Evolutionary conservation across 2,329 filamentous ascomycete genomes (phyloP), one percentile per base, ranked within the genome.

Genomic region (Fusarium devonianum): DNA sequence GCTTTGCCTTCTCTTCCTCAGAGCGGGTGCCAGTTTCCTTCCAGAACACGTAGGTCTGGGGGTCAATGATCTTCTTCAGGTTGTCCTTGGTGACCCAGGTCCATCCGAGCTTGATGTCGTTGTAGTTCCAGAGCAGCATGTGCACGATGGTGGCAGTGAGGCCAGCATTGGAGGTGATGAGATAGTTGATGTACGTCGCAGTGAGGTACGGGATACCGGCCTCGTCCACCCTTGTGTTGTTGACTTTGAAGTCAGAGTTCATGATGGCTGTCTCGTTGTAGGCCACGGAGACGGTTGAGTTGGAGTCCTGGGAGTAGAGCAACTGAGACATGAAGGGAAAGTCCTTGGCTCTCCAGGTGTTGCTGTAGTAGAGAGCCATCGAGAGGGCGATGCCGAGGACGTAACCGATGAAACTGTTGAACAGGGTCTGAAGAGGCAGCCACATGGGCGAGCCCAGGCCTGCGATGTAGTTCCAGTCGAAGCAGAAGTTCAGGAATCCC

Each of bases 361-460:
- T 58, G 4, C 54, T 12, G 11, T 58, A 58, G 26, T 58, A 58
- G 6, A 58, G 42, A 1, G 66, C 70, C 36, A 70, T 62, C 25
- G 70, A 75, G 2, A 77, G 49, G 2, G 68, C 35, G 17, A 74
- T 67, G 42, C 73, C 72, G 0, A 64, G 53, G 1, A 72, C 5
- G 40, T 72, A 72, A 2, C 75, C 75, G 28, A 75, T 64, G 14
- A 69, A 58, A 3, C 63, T 67, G 63, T 76, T 78, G 21, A 69
- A 60, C 5, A 73, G 56, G 0, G 70, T 75, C 16, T 71, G 58
- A 1, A 75, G 61, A 0, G 73, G 75, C 39, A 70, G 62, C 61
- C 67, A 75, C 7, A 78, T 60, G 0, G 72, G 71, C 5, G 60
- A 63, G 1, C 51, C 65, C 36, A 76, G 35, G 2, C 52, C 51